Percentiles rank a stretch among this genome's conserved stretches.
Conservation (phyloP, 495 filamentous ascomycete species). For the Aspergillus olivimuriae region DNA sequence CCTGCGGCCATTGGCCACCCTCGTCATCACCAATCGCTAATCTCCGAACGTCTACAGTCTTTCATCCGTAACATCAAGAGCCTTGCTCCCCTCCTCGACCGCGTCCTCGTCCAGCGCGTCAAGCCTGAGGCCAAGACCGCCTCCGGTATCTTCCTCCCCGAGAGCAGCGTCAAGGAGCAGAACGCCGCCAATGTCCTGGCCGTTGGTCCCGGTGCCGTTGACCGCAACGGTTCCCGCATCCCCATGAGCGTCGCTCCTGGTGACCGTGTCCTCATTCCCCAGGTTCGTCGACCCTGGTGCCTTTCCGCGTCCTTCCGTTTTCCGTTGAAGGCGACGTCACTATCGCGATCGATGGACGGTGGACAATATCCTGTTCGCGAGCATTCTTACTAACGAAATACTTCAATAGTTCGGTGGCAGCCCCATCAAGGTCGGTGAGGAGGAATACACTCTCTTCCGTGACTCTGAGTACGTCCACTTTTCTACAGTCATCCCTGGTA, state of each 20-base stretch:
- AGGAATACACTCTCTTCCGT: slow-evolving; percentile 92
- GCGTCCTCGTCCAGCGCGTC: slow-evolving; percentile 94
- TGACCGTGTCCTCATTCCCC: slow-evolving; percentile 93
- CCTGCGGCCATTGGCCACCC: not conserved
- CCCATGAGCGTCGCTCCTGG: slow-evolving; percentile 72
- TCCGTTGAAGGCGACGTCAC: no score
- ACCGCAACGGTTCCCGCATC: slow-evolving; percentile 82
- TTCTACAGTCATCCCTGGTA: no score
- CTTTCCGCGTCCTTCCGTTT: slow-evolving; percentile 4
- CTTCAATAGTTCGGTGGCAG: slow-evolving; percentile 77
- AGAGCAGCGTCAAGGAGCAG: slow-evolving; percentile 94
- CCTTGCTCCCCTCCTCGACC: slow-evolving; percentile 94
- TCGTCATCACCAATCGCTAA: slow-evolving; percentile 3
- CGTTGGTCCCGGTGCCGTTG: slow-evolving; percentile 80
- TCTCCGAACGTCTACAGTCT: slow-evolving; percentile 22
- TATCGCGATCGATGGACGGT: no score
- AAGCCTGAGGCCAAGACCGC: slow-evolving; percentile 97
- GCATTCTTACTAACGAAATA: slow-evolving; percentile 1
- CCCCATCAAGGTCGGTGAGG: slow-evolving; percentile 93
- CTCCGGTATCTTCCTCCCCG: slow-evolving; percentile 92
- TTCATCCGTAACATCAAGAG: slow-evolving; percentile 92
- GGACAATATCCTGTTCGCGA: no score
- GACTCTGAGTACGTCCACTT: slow-evolving; percentile 91
- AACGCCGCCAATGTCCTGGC: slow-evolving; percentile 95
- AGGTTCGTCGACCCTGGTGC: slow-evolving; percentile 53